These are phyloP conservation scores for Trichoderma pleuroti DNA, from an alignment of 2,329 filamentous ascomycete genomes.

Conservation along the genomic window DNA sequence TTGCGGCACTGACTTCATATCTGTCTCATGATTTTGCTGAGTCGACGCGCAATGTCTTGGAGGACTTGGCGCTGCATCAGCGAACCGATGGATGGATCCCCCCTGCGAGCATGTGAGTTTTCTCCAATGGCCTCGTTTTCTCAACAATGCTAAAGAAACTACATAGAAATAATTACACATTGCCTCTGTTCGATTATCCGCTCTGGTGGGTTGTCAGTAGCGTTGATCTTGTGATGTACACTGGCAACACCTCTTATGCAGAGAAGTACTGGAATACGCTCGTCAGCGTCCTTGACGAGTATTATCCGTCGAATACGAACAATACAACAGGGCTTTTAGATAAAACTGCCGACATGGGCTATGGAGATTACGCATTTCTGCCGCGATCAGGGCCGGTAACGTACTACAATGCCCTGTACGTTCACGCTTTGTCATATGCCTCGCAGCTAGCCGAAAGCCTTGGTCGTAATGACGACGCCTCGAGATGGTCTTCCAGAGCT, in stretches of 20 bases:
- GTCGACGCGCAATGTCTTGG: slow-evolving; percentile 45
- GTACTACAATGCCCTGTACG: slow-evolving; percentile 52
- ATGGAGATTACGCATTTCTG: slow-evolving; percentile 52
- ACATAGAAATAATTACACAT: slow-evolving; percentile 41
- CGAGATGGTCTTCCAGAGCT: slow-evolving; percentile 40
- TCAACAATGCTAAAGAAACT: background rate
- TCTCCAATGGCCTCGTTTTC: background rate
- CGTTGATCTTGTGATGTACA: slow-evolving; percentile 49
- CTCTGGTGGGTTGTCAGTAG: slow-evolving; percentile 51
- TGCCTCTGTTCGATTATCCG: slow-evolving; percentile 50
- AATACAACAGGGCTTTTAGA: slow-evolving; percentile 38
- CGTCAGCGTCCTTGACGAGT: slow-evolving; percentile 41
- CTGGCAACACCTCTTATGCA: slow-evolving; percentile 42
- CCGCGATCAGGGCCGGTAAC: slow-evolving; percentile 45
- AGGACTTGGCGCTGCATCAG: slow-evolving; percentile 48
- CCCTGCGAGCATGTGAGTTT: slow-evolving; percentile 47
- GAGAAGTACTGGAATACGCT: slow-evolving; percentile 41
- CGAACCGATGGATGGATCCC: slow-evolving; percentile 51
- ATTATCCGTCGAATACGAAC: slow-evolving; percentile 44
- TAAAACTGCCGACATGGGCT: slow-evolving; percentile 37
- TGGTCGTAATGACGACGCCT: slow-evolving; percentile 32
- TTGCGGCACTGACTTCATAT: slow-evolving; percentile 46
- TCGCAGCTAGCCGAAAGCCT: slow-evolving; percentile 40
- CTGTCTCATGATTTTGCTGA: slow-evolving; percentile 42
- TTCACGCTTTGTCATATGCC: slow-evolving; percentile 43